Percentiles rank a stretch among this genome's conserved stretches.
These are phyloP conservation scores for Suillus decipiens DNA, from an alignment of 768 basidiomycete species.

Conservation along the genomic window DNA sequence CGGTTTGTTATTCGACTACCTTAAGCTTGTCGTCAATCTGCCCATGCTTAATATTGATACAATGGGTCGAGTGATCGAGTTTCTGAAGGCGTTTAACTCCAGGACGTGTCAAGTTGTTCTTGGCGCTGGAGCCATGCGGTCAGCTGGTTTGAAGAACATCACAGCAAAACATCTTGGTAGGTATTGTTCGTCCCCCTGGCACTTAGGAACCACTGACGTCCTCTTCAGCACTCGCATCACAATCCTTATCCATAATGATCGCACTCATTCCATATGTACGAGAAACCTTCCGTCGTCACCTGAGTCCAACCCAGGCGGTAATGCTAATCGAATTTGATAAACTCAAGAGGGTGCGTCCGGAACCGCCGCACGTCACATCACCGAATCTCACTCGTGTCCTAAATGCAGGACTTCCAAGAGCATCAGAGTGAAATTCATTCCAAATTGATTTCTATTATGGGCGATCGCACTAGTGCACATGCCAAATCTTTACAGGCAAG, in stretches of 20 bases:
- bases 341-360: constrained; percentile 80
- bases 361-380: constrained; percentile 7
- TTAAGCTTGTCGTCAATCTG: constrained; percentile 85
- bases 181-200: constrained; percentile 24
- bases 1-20: constrained; percentile 76
- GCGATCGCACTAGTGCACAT: constrained; percentile 86
- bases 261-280: constrained; percentile 94
- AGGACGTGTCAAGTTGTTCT: constrained; percentile 97
- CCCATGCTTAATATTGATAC: constrained; percentile 89
- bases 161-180: constrained; percentile 95
- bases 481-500: constrained; percentile 78
- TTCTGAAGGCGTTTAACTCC: constrained; percentile 97
- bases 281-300: constrained; percentile 91
- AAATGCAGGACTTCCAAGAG: constrained; percentile 88
- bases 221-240: constrained; percentile 84
- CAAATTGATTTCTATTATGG: constrained; percentile 98
- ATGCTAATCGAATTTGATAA: constrained; percentile 99
- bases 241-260: constrained; percentile 92
- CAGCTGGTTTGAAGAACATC: constrained; percentile 96
- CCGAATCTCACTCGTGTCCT: constrained; percentile 4
- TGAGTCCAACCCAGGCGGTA: constrained; percentile 92
- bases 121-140: constrained; percentile 98
- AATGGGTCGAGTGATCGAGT: constrained; percentile 94
- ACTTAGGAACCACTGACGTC: constrained; percentile 18
- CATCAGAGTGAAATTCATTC: constrained; percentile 99